Evolutionary conservation across 1,284 basidiomycete genomes (phyloP), one percentile per base, ranked within the genome.

Genomic region (Pyrrhoderma lamaoense): DNA sequence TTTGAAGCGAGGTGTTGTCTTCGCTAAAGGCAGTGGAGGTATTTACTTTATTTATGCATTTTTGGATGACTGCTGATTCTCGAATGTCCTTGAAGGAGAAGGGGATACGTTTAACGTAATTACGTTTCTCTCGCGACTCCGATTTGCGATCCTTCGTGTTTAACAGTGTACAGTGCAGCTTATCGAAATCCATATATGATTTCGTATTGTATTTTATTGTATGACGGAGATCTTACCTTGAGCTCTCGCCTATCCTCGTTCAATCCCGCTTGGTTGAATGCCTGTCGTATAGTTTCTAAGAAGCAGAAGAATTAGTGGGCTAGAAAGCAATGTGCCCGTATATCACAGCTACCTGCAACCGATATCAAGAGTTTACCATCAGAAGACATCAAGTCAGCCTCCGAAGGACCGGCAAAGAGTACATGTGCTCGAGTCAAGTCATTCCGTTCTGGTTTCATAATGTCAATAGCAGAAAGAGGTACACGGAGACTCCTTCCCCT

Each of bases 161-260:
- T 53, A 84, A 60, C 19, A 86, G 61, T 0, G 84, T 85, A 64
- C 83, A 85, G 57, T 86, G 85, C 13, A 86, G 65, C 82, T 84
- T 46, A 51, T 7, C 34, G 25, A 44, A 14, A 31, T n/a, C n/a
- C n/a, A n/a, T n/a, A n/a, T n/a, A n/a, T n/a, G n/a, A n/a, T n/a
- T n/a, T n/a, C n/a, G n/a, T n/a, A n/a, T n/a, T n/a, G n/a, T n/a
- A n/a, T n/a, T n/a, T n/a, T n/a, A n/a, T n/a, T n/a, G n/a, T n/a
- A n/a, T n/a, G n/a, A n/a, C n/a, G n/a, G n/a, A n/a, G 11, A 13
- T 58, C 67, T 5, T 49, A 82, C 83, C 67, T 82, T 86, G 25
- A 86, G 67, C 0, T 79, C 76, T 1, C 83, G 70, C 8, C 62
- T 66, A 19, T 83, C 68, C 4, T 67, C 59, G 3, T 69, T 53